phyloP scores from a whole-genome alignment of 441 rosid species.

The Eutrema salsugineum region DNA sequence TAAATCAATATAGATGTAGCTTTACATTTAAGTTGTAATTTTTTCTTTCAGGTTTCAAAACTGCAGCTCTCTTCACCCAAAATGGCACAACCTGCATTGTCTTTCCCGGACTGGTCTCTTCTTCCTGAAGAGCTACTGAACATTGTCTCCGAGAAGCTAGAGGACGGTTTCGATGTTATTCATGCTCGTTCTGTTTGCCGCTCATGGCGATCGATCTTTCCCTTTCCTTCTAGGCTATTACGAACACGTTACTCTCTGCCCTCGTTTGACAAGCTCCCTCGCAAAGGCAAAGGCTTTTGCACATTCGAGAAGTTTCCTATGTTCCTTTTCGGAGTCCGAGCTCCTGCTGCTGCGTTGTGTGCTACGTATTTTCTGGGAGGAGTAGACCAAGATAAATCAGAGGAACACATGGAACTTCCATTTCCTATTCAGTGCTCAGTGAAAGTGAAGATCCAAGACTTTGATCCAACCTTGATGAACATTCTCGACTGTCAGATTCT shows the following conservation, averaged over 20 bases:
- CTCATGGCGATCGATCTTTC: conserved; percentile 5
- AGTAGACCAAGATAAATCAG: background rate
- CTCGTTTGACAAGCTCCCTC: background rate
- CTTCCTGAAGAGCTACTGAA: conserved; percentile 10
- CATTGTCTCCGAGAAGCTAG: background rate
- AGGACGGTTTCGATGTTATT: background rate
- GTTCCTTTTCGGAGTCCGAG: background rate
- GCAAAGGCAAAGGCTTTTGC: background rate
- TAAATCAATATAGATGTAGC: too few relatives aligned
- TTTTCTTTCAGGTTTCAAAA: background rate
- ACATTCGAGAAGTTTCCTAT: background rate
- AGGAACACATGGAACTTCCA: background rate
- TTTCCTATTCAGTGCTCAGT: background rate
- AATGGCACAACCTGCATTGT: background rate
- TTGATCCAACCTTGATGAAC: too few relatives aligned
- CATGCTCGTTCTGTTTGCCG: conserved; percentile 18
- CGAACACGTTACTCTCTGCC: background rate
- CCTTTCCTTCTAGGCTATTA: background rate
- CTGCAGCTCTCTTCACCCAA: background rate
- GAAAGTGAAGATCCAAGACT: background rate
- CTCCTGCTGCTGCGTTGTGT: background rate
- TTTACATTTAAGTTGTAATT: too few relatives aligned
- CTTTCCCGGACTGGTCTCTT: background rate
- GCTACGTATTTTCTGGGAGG: background rate
- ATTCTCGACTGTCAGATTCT: too few relatives aligned